Evolutionary conservation across 371 early-diverging fungal genomes (phyloP).

Genomic region (Mucor saturninus): DNA sequence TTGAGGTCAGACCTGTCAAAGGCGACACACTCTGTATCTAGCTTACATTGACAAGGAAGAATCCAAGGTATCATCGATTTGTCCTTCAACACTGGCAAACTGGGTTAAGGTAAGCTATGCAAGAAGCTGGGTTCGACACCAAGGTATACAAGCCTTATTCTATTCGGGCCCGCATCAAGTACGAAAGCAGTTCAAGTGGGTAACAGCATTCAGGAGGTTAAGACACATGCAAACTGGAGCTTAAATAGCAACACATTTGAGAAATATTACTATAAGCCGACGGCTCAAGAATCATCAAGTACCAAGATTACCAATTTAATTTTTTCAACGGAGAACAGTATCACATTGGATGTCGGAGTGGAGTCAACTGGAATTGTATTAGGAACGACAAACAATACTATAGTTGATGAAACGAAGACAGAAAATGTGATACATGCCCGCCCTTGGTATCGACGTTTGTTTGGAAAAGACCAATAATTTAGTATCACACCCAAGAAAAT

Average conservation of each 20-base stretch:
- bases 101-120: not conserved
- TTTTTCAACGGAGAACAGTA: conserved; percentile 14
- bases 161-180: not conserved
- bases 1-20: not conserved
- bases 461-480: not conserved
- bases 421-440: conserved; percentile 15
- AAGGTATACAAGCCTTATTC: not conserved
- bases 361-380: conserved; percentile 12
- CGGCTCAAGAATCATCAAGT: not conserved
- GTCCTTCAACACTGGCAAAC: not conserved
- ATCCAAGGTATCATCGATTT: not conserved
- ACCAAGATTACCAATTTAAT: conserved; percentile 3
- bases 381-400: conserved; percentile 14
- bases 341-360: conserved; percentile 16
- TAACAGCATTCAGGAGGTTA: not conserved
- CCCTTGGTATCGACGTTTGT: conserved; percentile 7
- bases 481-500: not conserved
- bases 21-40: conserved; percentile 10
- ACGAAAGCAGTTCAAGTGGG: conserved; percentile 5
- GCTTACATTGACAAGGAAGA: not conserved
- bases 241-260: not conserved
- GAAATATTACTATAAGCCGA: not conserved
- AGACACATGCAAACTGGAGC: conserved; percentile 13
- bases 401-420: conserved; percentile 13
- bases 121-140: conserved; percentile 1